Percentiles rank a stretch among this genome's conserved stretches.
Evolutionary conservation across 225 moss, liverwort and hornwort genomes (phyloP).

Genomic region (Thuidium tamariscinum): DNA sequence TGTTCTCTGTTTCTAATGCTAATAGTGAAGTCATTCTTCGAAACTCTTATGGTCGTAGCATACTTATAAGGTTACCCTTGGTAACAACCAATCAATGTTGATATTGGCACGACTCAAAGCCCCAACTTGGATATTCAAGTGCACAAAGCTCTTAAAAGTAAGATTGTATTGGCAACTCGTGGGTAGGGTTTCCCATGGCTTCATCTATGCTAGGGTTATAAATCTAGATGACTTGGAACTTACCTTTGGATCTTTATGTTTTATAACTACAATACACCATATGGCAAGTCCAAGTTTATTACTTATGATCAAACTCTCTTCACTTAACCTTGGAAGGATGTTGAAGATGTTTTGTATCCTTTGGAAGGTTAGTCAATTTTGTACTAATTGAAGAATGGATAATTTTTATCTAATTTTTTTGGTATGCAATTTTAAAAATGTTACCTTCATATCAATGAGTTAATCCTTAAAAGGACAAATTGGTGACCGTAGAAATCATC

Average conservation of each 20-base stretch:
- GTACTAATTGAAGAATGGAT: neutral
- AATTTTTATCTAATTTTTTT: neutral
- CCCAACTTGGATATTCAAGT: neutral
- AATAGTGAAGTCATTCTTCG: fast-evolving
- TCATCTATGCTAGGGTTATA: neutral
- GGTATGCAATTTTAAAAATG: neutral
- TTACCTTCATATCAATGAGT: fast-evolving
- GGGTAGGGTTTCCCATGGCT: neutral
- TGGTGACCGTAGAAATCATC: too few species aligned
- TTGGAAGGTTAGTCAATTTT: neutral
- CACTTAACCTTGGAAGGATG: too few species aligned
- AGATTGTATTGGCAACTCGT: neutral
- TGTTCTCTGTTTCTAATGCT: neutral
- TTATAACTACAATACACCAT: neutral
- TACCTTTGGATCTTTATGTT: too few species aligned
- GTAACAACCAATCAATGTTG: too few species aligned
- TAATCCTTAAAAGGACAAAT: too few species aligned
- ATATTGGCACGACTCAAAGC: neutral
- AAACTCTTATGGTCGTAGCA: fast-evolving
- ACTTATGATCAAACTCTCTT: neutral
- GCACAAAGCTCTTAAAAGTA: neutral
- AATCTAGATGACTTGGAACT: neutral
- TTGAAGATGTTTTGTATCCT: neutral
- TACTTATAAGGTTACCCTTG: neutral
- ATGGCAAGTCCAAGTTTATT: neutral